These are phyloP conservation scores for Aphanomyces invadans DNA, from an alignment of 352 stramenopile species.

Conservation along the genomic window DNA sequence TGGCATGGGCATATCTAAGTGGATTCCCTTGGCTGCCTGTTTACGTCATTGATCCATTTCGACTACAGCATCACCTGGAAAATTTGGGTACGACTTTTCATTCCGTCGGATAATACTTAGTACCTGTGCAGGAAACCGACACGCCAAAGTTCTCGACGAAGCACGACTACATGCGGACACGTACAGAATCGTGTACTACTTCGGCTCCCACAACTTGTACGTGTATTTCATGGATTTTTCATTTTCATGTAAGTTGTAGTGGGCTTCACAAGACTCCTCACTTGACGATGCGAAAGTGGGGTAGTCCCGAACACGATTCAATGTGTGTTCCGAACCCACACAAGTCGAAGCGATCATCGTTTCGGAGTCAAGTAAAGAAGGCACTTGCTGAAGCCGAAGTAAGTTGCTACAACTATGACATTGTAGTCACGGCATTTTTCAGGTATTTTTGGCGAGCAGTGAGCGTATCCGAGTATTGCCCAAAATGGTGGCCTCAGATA, in stretches of 20 bases:
- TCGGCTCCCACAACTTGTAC: constrained; percentile 11
- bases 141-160: constrained; percentile 1
- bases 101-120: background rate
- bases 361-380: constrained; percentile 5
- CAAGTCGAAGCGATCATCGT: background rate
- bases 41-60: constrained; percentile 3
- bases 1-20: constrained; percentile 2
- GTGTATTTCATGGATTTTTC: background rate
- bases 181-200: constrained; percentile 9
- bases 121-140: background rate
- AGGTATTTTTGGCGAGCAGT: background rate
- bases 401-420: constrained; percentile 1
- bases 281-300: background rate
- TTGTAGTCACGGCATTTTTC: no score
- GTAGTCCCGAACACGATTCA: background rate
- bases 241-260: no score
- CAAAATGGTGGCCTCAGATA: background rate
- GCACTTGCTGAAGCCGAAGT: background rate
- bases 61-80: background rate
- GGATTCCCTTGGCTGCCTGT: constrained; percentile 8
- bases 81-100: background rate
- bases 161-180: background rate
- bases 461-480: background rate
- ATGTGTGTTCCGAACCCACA: background rate
- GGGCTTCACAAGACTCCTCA: background rate